Evolutionary conservation across 495 filamentous ascomycete genomes (phyloP), one percentile per base, ranked within the genome.

Genomic region (Aspergillus nanangensis): DNA sequence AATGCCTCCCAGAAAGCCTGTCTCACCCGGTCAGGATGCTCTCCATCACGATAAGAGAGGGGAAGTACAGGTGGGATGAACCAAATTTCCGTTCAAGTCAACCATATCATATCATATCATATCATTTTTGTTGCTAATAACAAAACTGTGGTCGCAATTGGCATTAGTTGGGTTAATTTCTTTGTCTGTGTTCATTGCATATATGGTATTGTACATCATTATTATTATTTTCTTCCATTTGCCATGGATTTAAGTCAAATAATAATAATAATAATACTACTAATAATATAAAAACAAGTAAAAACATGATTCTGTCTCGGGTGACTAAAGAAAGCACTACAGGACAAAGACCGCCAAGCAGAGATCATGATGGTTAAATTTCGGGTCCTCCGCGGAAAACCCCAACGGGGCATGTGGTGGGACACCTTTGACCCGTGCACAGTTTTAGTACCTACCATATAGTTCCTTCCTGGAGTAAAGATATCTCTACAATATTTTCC

Each of bases 341-440:
- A n/a, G n/a, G n/a, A n/a, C n/a, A n/a, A n/a, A n/a, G 25, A 29
- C 25, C 11, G 25, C 25, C 25, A 29, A 29, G 25, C n/a, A n/a
- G n/a, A n/a, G n/a, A n/a, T n/a, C 38, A 11, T 40, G 18, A 11
- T 40, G 14, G 5, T 18, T 15, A n/a, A 10, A 13, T 42, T 14
- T 42, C 24, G 23, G 42, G 17, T 14, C 33, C 33, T 44, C 47
- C 47, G 40, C 47, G 39, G 44, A 36, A 13, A 29, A 27, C 32
- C n/a, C 47, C 39, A 44, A 50, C 27, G 22, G 35, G 39, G 47
- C 39, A 43, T 22, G 45, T 41, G 37, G 42, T 35, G 42, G n/a
- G 42, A 23, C 14, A 38, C 21, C 8, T 11, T 14, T n/a, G 9
- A 21, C 14, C 18, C 10, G 14, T 20, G 27, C 29, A 17, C 17